Conservation (phyloP, 768 basidiomycete genomes). For the Epithele typhae region DNA sequence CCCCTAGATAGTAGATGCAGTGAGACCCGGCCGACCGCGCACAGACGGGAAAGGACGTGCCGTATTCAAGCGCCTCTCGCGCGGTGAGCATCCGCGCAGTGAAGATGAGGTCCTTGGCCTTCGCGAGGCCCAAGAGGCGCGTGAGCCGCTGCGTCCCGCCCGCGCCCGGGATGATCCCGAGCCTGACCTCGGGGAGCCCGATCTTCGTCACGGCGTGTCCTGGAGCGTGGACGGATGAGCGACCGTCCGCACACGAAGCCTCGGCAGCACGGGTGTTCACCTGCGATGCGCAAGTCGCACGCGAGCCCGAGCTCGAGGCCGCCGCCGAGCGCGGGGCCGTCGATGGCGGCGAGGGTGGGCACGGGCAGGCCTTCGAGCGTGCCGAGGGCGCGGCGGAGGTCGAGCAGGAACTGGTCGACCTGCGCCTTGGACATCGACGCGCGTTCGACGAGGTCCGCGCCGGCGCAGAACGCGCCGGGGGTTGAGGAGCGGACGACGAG, state of each 20-base stretch:
- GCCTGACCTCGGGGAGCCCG: conserved; percentile 74
- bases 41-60: conserved; percentile 44
- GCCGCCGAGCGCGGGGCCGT: conserved; percentile 92
- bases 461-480: conserved; percentile 82
- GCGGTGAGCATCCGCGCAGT: conserved; percentile 70
- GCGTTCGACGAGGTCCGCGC: conserved; percentile 85
- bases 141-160: conserved; percentile 85
- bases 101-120: conserved; percentile 85
- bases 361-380: conserved; percentile 79
- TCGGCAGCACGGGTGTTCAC: conserved; percentile 35
- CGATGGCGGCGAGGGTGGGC: conserved; percentile 90
- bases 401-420: conserved; percentile 71
- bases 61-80: conserved; percentile 64
- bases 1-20: conserved; percentile 54
- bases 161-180: conserved; percentile 87
- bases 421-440: conserved; percentile 75
- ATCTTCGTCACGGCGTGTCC: conserved; percentile 74
- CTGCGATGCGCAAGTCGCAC: conserved; percentile 87
- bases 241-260: background rate
- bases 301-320: conserved; percentile 85
- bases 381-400: conserved; percentile 65
- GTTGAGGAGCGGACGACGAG: conserved; percentile 81
- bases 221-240: conserved; percentile 21
- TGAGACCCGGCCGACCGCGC: too few species aligned
- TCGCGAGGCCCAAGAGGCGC: conserved; percentile 71